Evolutionary conservation across 768 basidiomycete species (phyloP), one percentile per base, ranked within the genome.

Genomic region (Cubamyces sp.): DNA sequence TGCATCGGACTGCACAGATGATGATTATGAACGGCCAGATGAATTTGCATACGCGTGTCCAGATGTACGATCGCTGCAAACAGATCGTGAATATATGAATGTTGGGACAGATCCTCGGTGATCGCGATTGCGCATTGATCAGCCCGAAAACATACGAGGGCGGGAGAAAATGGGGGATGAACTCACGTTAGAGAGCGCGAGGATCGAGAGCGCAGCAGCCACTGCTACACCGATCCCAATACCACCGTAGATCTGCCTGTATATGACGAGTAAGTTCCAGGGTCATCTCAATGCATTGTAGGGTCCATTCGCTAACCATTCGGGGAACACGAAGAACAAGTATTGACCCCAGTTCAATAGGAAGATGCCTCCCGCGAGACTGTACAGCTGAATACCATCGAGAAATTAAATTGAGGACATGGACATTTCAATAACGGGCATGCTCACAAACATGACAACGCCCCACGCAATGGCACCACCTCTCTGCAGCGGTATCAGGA

Each of bases 391-490:
- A 34, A 34, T 34, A 34, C 50, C n/a, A 63, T 54, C 28, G 9
- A 16, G 25, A 46, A 39, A 12, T 48, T 48, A 15, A 60, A 43
- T 60, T 41, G 59, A 30, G 39, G 34, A 48, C 34, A 30, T 46
- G 2, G 39, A 46, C 42, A 42, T 58, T 26, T 3, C 21, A 41
- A 53, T 16, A 49, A 62, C 40, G 57, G 14, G 40, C 39, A 30
- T 54, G 59, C 59, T 55, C 75, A 90, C 88, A 70, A 82, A 77
- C 68, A 91, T 83, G 66, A 84, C 66, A 57, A 84, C 77, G 60
- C 78, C 86, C 87, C 85, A 89, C 57, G 84, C 86, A 69, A 91
- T 89, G 55, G 87, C 87, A 68, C 89, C 88, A 73, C 77, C 84
- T 69, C 87, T 82, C 87, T 90, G 71, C 57, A 55, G 65, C 47